Conservation (phyloP, 2,329 filamentous ascomycete species). For the Pleoardoris graminearum region DNA sequence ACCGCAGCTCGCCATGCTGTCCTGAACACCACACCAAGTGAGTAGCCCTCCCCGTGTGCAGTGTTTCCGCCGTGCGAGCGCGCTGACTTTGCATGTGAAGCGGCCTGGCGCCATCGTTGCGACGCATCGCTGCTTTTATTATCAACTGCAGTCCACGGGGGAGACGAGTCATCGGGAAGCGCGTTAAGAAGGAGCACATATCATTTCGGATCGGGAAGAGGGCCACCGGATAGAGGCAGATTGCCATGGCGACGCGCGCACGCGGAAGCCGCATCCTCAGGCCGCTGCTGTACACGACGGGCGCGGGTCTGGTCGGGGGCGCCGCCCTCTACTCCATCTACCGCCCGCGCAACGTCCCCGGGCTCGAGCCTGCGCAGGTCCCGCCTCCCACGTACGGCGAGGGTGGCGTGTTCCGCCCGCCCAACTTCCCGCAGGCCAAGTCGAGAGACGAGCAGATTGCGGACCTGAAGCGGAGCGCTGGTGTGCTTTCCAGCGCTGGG, state of each 20-base stretch:
- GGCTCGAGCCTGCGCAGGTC: conserved; percentile 68
- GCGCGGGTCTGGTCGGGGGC: conserved; percentile 57
- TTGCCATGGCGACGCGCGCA: conserved; percentile 38
- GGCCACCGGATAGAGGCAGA: background rate
- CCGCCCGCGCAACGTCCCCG: conserved; percentile 72
- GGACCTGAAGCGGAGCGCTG: conserved; percentile 59
- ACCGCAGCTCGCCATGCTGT: conserved; percentile 8
- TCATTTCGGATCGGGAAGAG: background rate
- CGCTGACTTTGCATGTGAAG: conserved; percentile 3
- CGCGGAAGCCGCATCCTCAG: conserved; percentile 55
- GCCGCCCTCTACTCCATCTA: conserved; percentile 65
- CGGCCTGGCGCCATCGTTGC: conserved; percentile 6
- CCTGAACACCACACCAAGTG: conserved; percentile 9
- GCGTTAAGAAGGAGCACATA: background rate
- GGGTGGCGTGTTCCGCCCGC: conserved; percentile 68
- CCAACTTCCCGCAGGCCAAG: conserved; percentile 66
- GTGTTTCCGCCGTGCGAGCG: conserved; percentile 9
- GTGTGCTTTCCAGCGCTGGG: conserved; percentile 36
- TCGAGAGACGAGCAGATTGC: conserved; percentile 66
- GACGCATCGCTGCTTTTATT: background rate
- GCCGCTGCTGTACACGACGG: conserved; percentile 63
- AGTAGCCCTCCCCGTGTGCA: background rate
- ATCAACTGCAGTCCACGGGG: no score
- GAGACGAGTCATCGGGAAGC: background rate
- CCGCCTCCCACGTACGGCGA: conserved; percentile 71